A percentile compares a stretch with the other conserved stretches of the same genome.
Conservation (phyloP, 257 asterid species). For the Phtheirospermum japonicum region DNA sequence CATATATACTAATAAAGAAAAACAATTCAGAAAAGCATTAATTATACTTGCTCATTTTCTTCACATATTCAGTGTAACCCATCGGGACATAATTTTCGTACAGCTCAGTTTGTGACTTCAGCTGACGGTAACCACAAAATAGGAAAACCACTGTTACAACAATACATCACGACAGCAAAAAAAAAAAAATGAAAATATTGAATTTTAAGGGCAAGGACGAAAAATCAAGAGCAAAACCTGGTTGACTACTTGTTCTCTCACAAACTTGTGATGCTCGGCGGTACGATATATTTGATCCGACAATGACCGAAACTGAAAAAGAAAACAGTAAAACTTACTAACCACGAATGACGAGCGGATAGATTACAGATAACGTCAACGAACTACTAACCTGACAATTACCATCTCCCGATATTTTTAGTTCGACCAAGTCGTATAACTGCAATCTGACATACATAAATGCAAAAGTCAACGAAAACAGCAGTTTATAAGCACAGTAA, state of each 20-base stretch:
- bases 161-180: neutral
- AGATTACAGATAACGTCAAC: slow-evolving; percentile 8
- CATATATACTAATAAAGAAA: neutral
- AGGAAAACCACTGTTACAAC: slow-evolving; percentile 12
- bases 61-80: slow-evolving; percentile 66
- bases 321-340: neutral
- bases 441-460: slow-evolving; percentile 49
- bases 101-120: slow-evolving; percentile 56
- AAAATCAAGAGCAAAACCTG: slow-evolving; percentile 48
- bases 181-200: neutral
- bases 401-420: slow-evolving; percentile 81
- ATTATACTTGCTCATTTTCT: slow-evolving; percentile 70
- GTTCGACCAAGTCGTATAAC: slow-evolving; percentile 72
- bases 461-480: slow-evolving; percentile 1
- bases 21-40: neutral
- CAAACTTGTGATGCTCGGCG: slow-evolving; percentile 74
- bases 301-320: slow-evolving; percentile 66
- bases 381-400: slow-evolving; percentile 81
- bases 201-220: neutral
- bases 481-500: neutral
- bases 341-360: neutral
- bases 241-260: slow-evolving; percentile 66
- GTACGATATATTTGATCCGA: slow-evolving; percentile 93
- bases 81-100: slow-evolving; percentile 75
- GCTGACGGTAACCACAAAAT: slow-evolving; percentile 41